Percentiles rank a stretch among this genome's conserved stretches.
These are phyloP conservation scores for Termitomyces sp. DNA, from an alignment of 768 basidiomycete species.

Conservation along the genomic window DNA sequence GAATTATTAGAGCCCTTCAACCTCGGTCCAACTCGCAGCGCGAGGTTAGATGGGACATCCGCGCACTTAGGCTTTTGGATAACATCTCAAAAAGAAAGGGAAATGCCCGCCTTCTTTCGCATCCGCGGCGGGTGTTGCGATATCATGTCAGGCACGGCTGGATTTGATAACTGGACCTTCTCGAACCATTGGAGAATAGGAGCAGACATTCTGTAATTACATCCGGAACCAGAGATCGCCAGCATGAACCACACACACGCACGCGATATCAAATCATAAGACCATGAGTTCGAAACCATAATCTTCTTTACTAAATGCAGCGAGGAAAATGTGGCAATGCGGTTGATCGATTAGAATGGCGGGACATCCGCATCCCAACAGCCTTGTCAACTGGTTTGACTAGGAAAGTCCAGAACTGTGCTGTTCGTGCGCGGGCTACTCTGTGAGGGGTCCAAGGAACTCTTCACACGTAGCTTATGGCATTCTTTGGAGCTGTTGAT, in stretches of 20 bases:
- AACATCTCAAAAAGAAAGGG: neutral
- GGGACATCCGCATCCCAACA: neutral
- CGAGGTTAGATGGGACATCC: neutral
- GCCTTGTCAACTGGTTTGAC: neutral
- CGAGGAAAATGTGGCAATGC: neutral
- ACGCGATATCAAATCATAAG: neutral
- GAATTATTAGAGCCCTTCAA: no score
- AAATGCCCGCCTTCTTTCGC: neutral
- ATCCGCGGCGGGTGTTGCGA: neutral
- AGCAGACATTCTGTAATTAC: neutral
- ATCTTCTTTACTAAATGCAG: no score
- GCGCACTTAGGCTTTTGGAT: neutral
- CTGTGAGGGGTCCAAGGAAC: neutral
- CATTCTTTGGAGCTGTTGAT: neutral
- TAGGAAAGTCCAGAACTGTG: neutral
- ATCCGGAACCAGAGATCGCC: neutral
- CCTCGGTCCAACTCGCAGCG: no score
- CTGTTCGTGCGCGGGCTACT: neutral
- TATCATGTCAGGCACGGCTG: neutral
- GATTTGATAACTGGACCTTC: no score
- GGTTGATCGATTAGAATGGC: neutral
- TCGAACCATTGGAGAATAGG: neutral
- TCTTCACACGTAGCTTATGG: neutral
- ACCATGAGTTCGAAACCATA: neutral
- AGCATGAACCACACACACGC: neutral